phyloP scores from a whole-genome alignment of 371 early-diverging fungal genomes.

The Lichtheimia hyalospora region DNA sequence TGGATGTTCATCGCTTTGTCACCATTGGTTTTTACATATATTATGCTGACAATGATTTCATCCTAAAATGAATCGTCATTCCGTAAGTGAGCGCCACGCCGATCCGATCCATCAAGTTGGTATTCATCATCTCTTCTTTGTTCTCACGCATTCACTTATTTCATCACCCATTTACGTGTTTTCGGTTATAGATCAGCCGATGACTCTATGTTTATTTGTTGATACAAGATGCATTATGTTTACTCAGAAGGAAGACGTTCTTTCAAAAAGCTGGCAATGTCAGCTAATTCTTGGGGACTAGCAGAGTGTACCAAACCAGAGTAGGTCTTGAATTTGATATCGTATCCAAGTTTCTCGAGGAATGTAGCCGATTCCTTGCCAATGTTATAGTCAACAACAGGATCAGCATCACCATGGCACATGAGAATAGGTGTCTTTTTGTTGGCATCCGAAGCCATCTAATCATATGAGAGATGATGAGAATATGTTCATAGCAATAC shows the following conservation, averaged over 20 bases:
- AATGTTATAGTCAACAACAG: slow-evolving; percentile 72
- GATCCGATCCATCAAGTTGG: no score
- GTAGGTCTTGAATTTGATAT: slow-evolving; percentile 80
- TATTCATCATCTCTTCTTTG: no score
- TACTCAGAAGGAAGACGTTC: slow-evolving; percentile 11
- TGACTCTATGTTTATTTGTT: no score
- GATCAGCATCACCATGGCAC: slow-evolving; percentile 88
- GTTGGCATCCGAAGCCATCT: slow-evolving; percentile 69
- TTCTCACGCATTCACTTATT: no score
- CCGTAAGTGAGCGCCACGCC: no score
- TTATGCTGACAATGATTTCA: no score
- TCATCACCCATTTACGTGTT: no score
- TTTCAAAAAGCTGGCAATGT: slow-evolving; percentile 70
- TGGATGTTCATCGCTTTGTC: no score
- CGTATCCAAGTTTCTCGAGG: slow-evolving; percentile 65
- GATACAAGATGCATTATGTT: background rate
- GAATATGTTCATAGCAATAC: background rate
- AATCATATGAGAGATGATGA: slow-evolving; percentile 1
- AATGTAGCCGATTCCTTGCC: slow-evolving; percentile 68
- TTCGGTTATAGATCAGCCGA: no score
- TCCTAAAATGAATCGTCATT: no score
- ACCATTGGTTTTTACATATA: no score
- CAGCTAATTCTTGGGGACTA: slow-evolving; percentile 71
- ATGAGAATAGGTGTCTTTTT: slow-evolving; percentile 81
- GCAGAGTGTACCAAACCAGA: slow-evolving; percentile 79